A percentile compares a stretch with the other conserved stretches of the same genome.
phyloP scores from a whole-genome alignment of 331 rosid species.

The Pyracantha coccinea region DNA sequence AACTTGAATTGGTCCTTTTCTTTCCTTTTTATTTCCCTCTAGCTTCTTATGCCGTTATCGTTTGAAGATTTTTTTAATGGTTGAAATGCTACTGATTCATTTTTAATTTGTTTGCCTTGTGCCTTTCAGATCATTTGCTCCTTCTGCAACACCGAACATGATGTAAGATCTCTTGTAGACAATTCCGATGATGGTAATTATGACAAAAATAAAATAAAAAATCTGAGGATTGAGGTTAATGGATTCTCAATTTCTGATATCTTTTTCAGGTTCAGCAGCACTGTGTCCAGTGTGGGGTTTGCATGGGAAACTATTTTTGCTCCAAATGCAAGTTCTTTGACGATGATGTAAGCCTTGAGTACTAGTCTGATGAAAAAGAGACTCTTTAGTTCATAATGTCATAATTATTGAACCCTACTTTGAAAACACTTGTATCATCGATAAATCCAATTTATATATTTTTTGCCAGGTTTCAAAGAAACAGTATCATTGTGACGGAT shows the following conservation, averaged over 20 bases:
- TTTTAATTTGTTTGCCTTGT: slow-evolving; percentile 1
- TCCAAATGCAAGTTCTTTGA: slow-evolving; percentile 70
- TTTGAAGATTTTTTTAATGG: background rate
- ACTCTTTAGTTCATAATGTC: background rate
- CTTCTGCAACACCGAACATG: slow-evolving; percentile 70
- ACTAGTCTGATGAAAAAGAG: background rate
- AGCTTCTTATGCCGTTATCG: background rate
- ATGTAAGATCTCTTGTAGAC: slow-evolving; percentile 40
- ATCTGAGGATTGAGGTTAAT: background rate
- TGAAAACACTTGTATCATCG: background rate
- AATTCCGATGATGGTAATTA: background rate
- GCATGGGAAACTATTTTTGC: slow-evolving; percentile 72
- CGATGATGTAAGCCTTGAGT: slow-evolving; percentile 44
- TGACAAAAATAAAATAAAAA: too few relatives aligned
- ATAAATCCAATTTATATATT: background rate
- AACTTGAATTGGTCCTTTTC: too few relatives aligned
- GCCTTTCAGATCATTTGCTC: slow-evolving; percentile 71
- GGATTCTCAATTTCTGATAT: background rate
- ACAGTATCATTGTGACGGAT: slow-evolving; percentile 71
- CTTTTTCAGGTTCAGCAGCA: slow-evolving; percentile 59
- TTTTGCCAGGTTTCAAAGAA: slow-evolving; percentile 43
- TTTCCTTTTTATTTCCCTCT: background rate
- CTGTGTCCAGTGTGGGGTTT: slow-evolving; percentile 57
- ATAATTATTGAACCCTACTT: background rate
- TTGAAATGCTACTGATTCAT: slow-evolving; percentile 1